These are phyloP conservation scores for Lactarius trivialis DNA, from an alignment of 768 basidiomycete genomes.

Conservation along the genomic window DNA sequence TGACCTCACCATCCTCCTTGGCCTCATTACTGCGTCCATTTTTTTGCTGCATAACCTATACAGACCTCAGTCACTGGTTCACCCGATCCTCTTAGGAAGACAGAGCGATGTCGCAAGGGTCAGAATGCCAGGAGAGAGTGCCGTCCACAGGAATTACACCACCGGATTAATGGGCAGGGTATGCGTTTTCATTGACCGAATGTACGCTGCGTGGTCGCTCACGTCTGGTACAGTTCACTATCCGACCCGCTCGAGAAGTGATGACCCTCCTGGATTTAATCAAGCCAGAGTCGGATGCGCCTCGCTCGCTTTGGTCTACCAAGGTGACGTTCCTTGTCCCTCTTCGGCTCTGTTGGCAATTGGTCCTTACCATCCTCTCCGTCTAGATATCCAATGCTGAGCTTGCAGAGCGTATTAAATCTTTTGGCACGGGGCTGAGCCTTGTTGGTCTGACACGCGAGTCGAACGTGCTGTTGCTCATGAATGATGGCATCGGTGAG, in stretches of 20 bases:
- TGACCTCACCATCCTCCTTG: constrained; percentile 72
- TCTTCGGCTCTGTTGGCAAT: neutral
- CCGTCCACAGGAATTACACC: constrained; percentile 85
- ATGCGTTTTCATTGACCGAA: constrained; percentile 27
- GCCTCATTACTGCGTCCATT: constrained; percentile 66
- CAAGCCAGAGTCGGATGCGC: constrained; percentile 55
- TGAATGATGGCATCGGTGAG: constrained; percentile 73
- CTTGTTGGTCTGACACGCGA: constrained; percentile 47
- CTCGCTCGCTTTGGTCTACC: constrained; percentile 74
- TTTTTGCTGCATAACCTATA: constrained; percentile 74
- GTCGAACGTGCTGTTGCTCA: constrained; percentile 65
- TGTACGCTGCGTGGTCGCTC: constrained; percentile 2
- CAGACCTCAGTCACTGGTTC: constrained; percentile 79
- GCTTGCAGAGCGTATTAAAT: constrained; percentile 61
- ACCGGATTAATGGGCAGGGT: constrained; percentile 79
- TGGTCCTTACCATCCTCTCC: neutral
- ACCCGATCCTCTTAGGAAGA: constrained; percentile 87
- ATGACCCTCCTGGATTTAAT: constrained; percentile 61
- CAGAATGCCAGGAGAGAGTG: constrained; percentile 74
- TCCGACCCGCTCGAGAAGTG: constrained; percentile 65
- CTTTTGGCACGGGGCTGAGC: constrained; percentile 69
- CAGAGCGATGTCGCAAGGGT: constrained; percentile 87
- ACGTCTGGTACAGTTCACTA: constrained; percentile 52
- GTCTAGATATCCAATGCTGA: constrained; percentile 65
- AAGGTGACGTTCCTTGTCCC: constrained; percentile 39